Percentiles rank a stretch among this genome's conserved stretches.
Conservation (phyloP, 192 early-diverging fungal genomes). For the Entomortierella lignicola region DNA sequence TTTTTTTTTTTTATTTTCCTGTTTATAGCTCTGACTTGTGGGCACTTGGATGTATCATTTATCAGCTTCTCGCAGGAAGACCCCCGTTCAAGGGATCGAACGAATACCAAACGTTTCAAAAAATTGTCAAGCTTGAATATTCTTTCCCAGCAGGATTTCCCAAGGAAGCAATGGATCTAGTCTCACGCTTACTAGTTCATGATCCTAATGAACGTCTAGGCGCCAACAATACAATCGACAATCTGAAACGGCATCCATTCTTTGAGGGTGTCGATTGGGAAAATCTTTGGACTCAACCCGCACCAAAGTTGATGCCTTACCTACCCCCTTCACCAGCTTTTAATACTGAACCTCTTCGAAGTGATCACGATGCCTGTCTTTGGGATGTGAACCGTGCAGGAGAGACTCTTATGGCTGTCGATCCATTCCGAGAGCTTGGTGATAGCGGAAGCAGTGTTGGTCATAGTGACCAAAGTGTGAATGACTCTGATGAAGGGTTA, state of each 20-base stretch:
- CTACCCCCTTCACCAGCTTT: constrained; percentile 49
- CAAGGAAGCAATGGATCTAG: constrained; percentile 75
- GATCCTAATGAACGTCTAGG: constrained; percentile 74
- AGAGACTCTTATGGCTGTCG: constrained; percentile 41
- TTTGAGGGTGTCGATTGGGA: constrained; percentile 87
- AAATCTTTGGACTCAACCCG: constrained; percentile 60
- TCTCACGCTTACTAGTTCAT: constrained; percentile 77
- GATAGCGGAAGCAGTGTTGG: constrained; percentile 26
- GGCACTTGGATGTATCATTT: constrained; percentile 93
- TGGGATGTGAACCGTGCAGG: constrained; percentile 25
- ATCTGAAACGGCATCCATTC: constrained; percentile 82
- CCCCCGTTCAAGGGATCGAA: constrained; percentile 96
- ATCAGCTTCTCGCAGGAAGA: constrained; percentile 87
- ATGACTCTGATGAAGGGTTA: constrained; percentile 18
- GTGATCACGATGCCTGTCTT: constrained; percentile 34
- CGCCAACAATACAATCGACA: constrained; percentile 65
- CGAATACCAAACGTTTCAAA: constrained; percentile 98
- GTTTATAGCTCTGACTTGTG: constrained; percentile 76
- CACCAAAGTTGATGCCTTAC: constrained; percentile 61
- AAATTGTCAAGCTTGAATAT: constrained; percentile 91
- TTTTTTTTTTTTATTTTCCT: constrained; percentile 5
- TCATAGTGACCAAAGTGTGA: constrained; percentile 39
- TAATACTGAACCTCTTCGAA: constrained; percentile 46
- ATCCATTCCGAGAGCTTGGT: constrained; percentile 51
- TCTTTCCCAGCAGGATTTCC: constrained; percentile 82